Evolutionary conservation across 2,329 filamentous ascomycete genomes (phyloP), one percentile per base, ranked within the genome.

Genomic region (Sporothrix pseudoabietina): DNA sequence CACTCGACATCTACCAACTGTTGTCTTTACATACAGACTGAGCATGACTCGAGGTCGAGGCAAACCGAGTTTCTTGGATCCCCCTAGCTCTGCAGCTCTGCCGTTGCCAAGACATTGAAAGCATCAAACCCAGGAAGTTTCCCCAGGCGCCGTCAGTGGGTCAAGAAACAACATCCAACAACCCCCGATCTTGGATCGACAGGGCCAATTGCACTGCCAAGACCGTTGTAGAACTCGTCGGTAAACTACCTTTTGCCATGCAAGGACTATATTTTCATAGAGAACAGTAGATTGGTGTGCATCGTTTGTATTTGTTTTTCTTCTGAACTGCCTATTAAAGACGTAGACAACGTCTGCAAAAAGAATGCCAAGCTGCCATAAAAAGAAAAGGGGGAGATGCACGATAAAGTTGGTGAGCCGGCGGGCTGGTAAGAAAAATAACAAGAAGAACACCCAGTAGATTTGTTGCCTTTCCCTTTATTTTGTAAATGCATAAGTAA

Each of bases 61-160:
- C 22, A 55, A 14, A 22, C 22, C 26, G 26, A 26, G 26, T 30
- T 22, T 3, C 35, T 35, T 35, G 57, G 10, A n/a, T 41, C 22
- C 12, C 57, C 57, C 32, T 41, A 61, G 57, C 57, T 19, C 32
- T 61, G 57, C 57, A n/a, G 32, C 32, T 61, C 57, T 39, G 32
- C 57, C 57, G 32, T 35, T 61, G 57, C 57, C 57, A 61, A 61
- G 57, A 61, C 57, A 10, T 61, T 55, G 52, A 55, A 55, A 55
- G 52, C n/a, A 26, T 55, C 52, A 55, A 19, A 26, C 8, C 1
- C 52, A 10, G 8, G 55, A 39, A 22, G 19, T 39, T 35, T 61
- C 19, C 52, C 52, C 32, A n/a, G 32, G 32, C 30, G 32, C n/a
- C n/a, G 52, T 55, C 52, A 55, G 52, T 61, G 57, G 57, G 57